A percentile compares a stretch with the other conserved stretches of the same genome.
Conservation (phyloP, 2,329 filamentous ascomycete species). For the Colletotrichum coccodes region DNA sequence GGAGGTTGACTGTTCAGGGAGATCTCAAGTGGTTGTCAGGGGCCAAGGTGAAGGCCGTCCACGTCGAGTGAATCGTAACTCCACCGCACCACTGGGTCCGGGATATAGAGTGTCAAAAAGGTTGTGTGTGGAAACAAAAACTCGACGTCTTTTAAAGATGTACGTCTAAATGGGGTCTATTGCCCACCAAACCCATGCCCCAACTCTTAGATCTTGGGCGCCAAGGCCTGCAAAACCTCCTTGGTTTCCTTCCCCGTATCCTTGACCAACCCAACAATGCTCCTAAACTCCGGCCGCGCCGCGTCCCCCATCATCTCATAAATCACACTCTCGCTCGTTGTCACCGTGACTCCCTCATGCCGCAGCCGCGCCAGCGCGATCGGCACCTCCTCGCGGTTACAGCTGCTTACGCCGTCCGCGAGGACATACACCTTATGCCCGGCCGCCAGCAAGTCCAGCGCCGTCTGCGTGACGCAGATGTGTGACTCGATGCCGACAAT, state of each 20-base stretch:
- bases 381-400: slow-evolving; percentile 82
- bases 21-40: slow-evolving; percentile 62
- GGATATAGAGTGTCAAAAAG: not conserved
- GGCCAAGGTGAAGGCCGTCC: slow-evolving; percentile 58
- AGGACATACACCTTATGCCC: slow-evolving; percentile 89
- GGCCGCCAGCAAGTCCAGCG: slow-evolving; percentile 78
- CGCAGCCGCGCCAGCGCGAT: slow-evolving; percentile 82
- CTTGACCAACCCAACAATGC: slow-evolving; percentile 81
- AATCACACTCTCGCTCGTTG: slow-evolving; percentile 87
- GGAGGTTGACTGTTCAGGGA: slow-evolving; percentile 58
- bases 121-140: not conserved
- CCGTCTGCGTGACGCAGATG: slow-evolving; percentile 94
- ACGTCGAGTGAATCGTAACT: slow-evolving; percentile 33
- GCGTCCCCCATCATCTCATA: slow-evolving; percentile 93
- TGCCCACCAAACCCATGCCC: not conserved
- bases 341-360: slow-evolving; percentile 80
- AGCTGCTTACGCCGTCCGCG: slow-evolving; percentile 89
- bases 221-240: slow-evolving; percentile 72
- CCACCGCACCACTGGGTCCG: not conserved
- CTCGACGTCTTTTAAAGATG: not conserved
- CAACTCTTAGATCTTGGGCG: slow-evolving; percentile 64
- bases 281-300: slow-evolving; percentile 75
- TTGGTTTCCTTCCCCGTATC: slow-evolving; percentile 78
- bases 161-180: not conserved
- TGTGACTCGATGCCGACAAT: slow-evolving; percentile 94